Evolutionary conservation across 2,329 filamentous ascomycete genomes (phyloP).

Genomic region (Ophiostoma montium): DNA sequence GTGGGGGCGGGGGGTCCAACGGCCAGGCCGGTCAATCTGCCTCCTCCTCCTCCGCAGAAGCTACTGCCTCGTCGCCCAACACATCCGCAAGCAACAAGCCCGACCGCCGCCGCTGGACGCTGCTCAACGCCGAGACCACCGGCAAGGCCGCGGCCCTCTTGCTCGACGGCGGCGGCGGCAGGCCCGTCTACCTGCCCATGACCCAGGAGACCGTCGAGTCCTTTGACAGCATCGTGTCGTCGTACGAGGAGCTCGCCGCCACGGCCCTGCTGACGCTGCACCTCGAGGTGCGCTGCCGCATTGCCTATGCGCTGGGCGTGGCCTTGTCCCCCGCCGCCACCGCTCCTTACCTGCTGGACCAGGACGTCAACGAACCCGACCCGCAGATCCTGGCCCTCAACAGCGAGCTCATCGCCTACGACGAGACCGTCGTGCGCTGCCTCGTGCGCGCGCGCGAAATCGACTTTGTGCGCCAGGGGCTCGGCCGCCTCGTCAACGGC

Average conservation of each 20-base stretch:
- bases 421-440: slow-evolving; percentile 63
- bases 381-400: slow-evolving; percentile 73
- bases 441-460: slow-evolving; percentile 53
- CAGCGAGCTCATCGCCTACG: slow-evolving; percentile 70
- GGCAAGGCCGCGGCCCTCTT: slow-evolving; percentile 33
- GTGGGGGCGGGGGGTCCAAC: neutral
- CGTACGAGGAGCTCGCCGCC: slow-evolving; percentile 66
- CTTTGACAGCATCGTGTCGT: slow-evolving; percentile 76
- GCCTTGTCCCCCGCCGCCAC: slow-evolving; percentile 42
- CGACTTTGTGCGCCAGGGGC: slow-evolving; percentile 60
- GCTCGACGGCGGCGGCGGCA: slow-evolving; percentile 40
- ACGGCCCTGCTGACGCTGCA: slow-evolving; percentile 76
- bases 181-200: slow-evolving; percentile 75
- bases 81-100: too few relatives aligned
- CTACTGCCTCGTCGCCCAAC: too few relatives aligned
- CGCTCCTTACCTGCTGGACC: slow-evolving; percentile 51
- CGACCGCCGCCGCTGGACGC: slow-evolving; percentile 65
- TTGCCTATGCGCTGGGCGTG: slow-evolving; percentile 61
- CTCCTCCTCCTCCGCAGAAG: too few relatives aligned
- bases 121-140: slow-evolving; percentile 47
- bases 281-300: slow-evolving; percentile 73
- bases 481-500: slow-evolving; percentile 64
- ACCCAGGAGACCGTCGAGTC: slow-evolving; percentile 71
- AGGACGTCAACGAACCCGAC: slow-evolving; percentile 64
- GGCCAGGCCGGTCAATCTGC: too few relatives aligned